phyloP scores from a whole-genome alignment of 2,329 filamentous ascomycete genomes.

The Ceratocystiopsis sp. region DNA sequence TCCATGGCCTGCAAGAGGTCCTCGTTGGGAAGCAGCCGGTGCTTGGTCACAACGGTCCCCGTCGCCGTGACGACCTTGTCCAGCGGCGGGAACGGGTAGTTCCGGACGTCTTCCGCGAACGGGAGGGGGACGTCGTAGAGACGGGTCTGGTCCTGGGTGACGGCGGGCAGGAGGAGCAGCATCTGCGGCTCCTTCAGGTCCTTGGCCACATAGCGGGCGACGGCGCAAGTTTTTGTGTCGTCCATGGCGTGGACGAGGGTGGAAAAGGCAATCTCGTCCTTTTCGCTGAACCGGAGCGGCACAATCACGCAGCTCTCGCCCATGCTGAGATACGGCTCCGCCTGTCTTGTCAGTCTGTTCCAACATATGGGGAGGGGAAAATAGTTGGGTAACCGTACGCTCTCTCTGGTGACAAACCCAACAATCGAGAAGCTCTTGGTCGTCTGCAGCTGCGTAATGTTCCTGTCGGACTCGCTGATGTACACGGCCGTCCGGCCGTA shows the following conservation, averaged over 20 bases:
- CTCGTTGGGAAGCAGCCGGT: slow-evolving; percentile 64
- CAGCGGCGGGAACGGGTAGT: slow-evolving; percentile 81
- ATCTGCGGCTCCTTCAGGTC: slow-evolving; percentile 64
- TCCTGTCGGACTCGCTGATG: slow-evolving; percentile 72
- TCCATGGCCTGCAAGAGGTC: slow-evolving; percentile 69
- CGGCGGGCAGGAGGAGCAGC: slow-evolving; percentile 60
- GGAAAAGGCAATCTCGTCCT: slow-evolving; percentile 68
- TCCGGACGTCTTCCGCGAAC: slow-evolving; percentile 79
- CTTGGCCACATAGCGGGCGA: slow-evolving; percentile 73
- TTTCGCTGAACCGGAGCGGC: slow-evolving; percentile 60
- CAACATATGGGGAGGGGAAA: not conserved
- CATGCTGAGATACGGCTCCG: slow-evolving; percentile 72
- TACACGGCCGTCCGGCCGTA: slow-evolving; percentile 86
- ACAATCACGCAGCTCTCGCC: slow-evolving; percentile 66
- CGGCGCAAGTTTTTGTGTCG: slow-evolving; percentile 69
- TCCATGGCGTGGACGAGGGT: slow-evolving; percentile 77
- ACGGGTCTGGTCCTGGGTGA: slow-evolving; percentile 67
- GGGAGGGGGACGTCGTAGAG: slow-evolving; percentile 81
- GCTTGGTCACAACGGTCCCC: slow-evolving; percentile 61
- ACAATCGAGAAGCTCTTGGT: slow-evolving; percentile 60
- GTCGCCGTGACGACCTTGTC: slow-evolving; percentile 79
- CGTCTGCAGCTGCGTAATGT: slow-evolving; percentile 77
- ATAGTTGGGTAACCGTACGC: slow-evolving; percentile 25
- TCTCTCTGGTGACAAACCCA: slow-evolving; percentile 62
- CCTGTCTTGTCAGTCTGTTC: slow-evolving; percentile 26